A percentile compares a stretch with the other conserved stretches of the same genome.
Evolutionary conservation across 2,329 filamentous ascomycete genomes (phyloP).

Genomic region (Cadophora sp.): DNA sequence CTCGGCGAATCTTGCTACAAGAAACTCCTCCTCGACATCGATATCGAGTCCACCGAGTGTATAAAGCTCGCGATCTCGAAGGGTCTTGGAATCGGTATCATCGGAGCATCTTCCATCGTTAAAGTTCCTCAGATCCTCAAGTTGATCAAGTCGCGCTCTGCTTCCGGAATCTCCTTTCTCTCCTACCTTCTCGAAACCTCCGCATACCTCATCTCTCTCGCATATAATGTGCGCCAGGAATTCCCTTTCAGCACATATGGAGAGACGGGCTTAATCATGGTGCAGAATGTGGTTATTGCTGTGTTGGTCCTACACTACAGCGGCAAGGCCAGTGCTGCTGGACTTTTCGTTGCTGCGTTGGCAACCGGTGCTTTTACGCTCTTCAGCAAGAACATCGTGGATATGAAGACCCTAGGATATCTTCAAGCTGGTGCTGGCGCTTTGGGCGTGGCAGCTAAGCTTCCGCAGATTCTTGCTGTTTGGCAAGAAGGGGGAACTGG

Average conservation of each 20-base stretch:
- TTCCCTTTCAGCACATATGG: conserved; percentile 98
- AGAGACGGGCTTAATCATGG: conserved; percentile 89
- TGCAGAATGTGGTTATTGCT: conserved; percentile 90
- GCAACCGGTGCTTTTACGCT: conserved; percentile 73
- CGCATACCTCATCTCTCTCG: conserved; percentile 85
- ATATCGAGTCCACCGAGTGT: conserved; percentile 78
- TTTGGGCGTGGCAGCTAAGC: conserved; percentile 86
- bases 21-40: conserved; percentile 83
- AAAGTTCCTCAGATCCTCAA: conserved; percentile 98
- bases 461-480: conserved; percentile 91
- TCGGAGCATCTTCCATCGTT: conserved; percentile 87
- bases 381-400: conserved; percentile 73
- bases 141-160: conserved; percentile 79
- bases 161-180: conserved; percentile 85
- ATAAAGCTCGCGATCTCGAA: conserved; percentile 92
- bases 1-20: conserved; percentile 87
- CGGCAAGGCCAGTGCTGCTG: conserved; percentile 71
- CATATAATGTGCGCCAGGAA: conserved; percentile 88
- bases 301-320: conserved; percentile 86
- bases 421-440: conserved; percentile 86
- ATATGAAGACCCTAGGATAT: conserved; percentile 54
- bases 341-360: conserved; percentile 79
- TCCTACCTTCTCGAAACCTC: conserved; percentile 92
- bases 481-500: conserved; percentile 87
- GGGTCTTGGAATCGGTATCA: conserved; percentile 90